Evolutionary conservation across 2,329 filamentous ascomycete species (phyloP).

Genomic region (Albophoma yamanashiensis): DNA sequence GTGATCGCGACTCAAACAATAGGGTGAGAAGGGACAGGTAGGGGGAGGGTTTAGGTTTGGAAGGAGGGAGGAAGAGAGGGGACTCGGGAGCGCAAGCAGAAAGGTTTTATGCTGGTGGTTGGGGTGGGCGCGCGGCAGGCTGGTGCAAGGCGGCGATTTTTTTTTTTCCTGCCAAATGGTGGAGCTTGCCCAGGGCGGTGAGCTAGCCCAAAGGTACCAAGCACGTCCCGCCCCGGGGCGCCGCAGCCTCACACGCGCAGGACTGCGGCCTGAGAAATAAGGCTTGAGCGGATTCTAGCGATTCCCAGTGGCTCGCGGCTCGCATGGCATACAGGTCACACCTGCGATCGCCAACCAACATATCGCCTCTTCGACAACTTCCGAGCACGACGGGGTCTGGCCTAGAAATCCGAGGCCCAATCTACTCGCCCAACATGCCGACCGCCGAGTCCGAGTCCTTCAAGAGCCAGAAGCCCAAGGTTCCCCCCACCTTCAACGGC

Average conservation of each 20-base stretch:
- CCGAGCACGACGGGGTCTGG: conserved; percentile 4
- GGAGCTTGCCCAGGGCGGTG: conserved; percentile 24
- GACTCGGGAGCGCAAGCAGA: neutral
- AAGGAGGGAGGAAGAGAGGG: neutral
- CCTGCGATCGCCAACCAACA: neutral
- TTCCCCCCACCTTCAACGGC: conserved; percentile 74
- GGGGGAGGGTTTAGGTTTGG: neutral
- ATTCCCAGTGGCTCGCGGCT: neutral
- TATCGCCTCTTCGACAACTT: neutral
- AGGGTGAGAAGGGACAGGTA: neutral
- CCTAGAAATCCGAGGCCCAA: conserved; percentile 4
- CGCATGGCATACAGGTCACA: neutral
- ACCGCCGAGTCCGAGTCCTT: conserved; percentile 75
- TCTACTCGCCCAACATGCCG: conserved; percentile 46
- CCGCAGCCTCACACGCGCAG: neutral
- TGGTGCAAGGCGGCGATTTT: conserved; percentile 4
- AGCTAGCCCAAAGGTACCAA: conserved; percentile 8
- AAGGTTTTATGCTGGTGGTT: neutral
- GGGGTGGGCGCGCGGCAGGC: neutral
- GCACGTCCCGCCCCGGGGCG: conserved; percentile 1
- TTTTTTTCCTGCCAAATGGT: conserved; percentile 19
- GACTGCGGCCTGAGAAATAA: conserved; percentile 18
- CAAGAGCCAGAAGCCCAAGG: conserved; percentile 73
- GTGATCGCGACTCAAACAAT: conserved; percentile 17
- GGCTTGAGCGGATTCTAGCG: conserved; percentile 5